phyloP scores from a whole-genome alignment of 108 stramenopile genomes.

The Epipyxis sp. region DNA sequence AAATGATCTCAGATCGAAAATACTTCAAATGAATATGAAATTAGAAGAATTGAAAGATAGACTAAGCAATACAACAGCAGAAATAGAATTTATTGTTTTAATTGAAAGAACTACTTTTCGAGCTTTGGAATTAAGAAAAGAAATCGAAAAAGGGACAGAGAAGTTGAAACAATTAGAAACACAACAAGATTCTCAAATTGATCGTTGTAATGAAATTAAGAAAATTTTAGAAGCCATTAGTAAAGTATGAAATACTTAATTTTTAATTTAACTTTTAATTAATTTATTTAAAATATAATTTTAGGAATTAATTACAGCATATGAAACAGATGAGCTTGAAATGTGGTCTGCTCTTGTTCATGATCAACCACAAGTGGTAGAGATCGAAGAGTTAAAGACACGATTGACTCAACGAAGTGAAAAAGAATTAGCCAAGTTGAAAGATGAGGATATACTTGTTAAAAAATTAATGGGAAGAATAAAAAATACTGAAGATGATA shows the following conservation, averaged over 20 bases:
- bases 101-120: constrained; percentile 23
- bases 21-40: background rate
- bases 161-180: background rate
- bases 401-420: constrained; percentile 4
- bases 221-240: constrained; percentile 1
- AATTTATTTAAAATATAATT: too few relatives aligned
- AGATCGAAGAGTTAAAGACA: constrained; percentile 32
- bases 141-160: background rate
- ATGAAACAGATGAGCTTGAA: constrained; percentile 17
- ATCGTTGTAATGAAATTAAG: background rate
- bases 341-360: constrained; percentile 26
- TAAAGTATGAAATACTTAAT: too few relatives aligned
- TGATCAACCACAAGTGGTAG: constrained; percentile 30
- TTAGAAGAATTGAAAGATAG: background rate
- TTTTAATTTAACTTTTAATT: too few relatives aligned
- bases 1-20: background rate
- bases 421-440: background rate
- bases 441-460: background rate
- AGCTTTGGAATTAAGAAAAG: background rate
- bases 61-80: constrained; percentile 7
- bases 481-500: constrained; percentile 14
- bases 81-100: constrained; percentile 19
- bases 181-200: background rate
- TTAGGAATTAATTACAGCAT: background rate
- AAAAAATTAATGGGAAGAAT: background rate